These are phyloP conservation scores for Alternaria arborescens DNA, from an alignment of 2,329 filamentous ascomycete genomes.

Conservation along the genomic window DNA sequence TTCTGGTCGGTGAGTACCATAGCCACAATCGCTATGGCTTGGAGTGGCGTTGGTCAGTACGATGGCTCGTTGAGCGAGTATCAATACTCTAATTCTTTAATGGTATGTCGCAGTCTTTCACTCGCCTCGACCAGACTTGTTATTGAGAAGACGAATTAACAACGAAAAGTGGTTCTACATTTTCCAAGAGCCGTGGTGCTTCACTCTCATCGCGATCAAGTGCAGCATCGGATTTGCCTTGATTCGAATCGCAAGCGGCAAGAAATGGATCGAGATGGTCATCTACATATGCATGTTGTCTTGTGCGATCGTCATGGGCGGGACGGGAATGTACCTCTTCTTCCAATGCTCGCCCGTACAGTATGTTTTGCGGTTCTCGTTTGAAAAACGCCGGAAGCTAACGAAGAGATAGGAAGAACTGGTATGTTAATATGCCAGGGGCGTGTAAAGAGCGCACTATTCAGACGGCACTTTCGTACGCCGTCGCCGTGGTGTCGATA, in stretches of 20 bases:
- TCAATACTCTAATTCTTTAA: conserved; percentile 10
- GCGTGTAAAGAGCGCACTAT: conserved; percentile 6
- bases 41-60: conserved; percentile 11
- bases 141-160: neutral
- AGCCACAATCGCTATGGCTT: conserved; percentile 12
- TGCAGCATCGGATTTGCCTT: conserved; percentile 15
- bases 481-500: conserved; percentile 12
- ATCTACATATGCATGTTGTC: conserved; percentile 11
- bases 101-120: neutral
- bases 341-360: conserved; percentile 14
- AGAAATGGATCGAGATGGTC: conserved; percentile 16
- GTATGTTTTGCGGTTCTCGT: neutral
- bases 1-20: conserved; percentile 14
- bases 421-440: neutral
- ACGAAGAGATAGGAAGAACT: conserved; percentile 7
- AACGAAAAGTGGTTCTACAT: conserved; percentile 6
- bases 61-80: conserved; percentile 5
- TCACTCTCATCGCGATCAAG: conserved; percentile 16
- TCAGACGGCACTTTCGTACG: conserved; percentile 13
- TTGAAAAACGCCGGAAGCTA: neutral
- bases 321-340: conserved; percentile 13
- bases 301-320: conserved; percentile 13
- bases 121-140: neutral
- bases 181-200: conserved; percentile 18
- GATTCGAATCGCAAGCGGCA: conserved; percentile 13